Conservation (phyloP, 768 basidiomycete genomes). For the Fistulinella prunicolor region DNA sequence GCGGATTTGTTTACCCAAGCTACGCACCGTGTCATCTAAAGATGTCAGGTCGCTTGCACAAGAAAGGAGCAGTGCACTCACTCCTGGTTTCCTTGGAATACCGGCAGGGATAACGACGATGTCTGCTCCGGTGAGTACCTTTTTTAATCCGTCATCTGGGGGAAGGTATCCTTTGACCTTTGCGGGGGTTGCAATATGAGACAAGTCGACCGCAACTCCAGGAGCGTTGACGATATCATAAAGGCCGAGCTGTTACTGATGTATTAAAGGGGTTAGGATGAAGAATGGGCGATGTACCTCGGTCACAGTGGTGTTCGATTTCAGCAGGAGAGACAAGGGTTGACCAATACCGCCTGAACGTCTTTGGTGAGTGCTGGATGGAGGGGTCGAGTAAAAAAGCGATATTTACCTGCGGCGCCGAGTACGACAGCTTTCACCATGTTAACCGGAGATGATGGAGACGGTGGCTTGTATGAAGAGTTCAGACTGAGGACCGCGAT, state of each 20-base stretch:
- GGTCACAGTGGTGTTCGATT: constrained; percentile 77
- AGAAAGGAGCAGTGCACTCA: constrained; percentile 38
- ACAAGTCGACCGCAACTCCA: constrained; percentile 92
- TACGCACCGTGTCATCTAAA: constrained; percentile 51
- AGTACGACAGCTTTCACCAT: constrained; percentile 85
- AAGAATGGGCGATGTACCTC: constrained; percentile 44
- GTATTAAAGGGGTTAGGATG: constrained; percentile 4
- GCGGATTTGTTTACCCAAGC: background rate
- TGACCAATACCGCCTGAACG: constrained; percentile 90
- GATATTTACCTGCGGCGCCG: constrained; percentile 78
- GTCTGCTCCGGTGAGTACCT: constrained; percentile 80
- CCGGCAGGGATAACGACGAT: constrained; percentile 96
- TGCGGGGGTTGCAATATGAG: constrained; percentile 88
- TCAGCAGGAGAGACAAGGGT: constrained; percentile 89
- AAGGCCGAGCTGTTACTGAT: constrained; percentile 61
- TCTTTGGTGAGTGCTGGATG: background rate
- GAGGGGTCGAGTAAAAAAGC: background rate
- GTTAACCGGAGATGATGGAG: constrained; percentile 8
- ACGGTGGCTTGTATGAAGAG: background rate
- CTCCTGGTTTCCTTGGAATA: constrained; percentile 92
- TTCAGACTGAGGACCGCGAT: background rate
- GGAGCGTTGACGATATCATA: constrained; percentile 98
- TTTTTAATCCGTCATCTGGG: constrained; percentile 77
- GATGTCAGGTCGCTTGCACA: background rate
- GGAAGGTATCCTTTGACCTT: constrained; percentile 81